Percentiles rank a stretch among this genome's conserved stretches.
These are phyloP conservation scores for Pseudogymnoascus sp. DNA, from an alignment of 2,329 filamentous ascomycete species.

Conservation along the genomic window DNA sequence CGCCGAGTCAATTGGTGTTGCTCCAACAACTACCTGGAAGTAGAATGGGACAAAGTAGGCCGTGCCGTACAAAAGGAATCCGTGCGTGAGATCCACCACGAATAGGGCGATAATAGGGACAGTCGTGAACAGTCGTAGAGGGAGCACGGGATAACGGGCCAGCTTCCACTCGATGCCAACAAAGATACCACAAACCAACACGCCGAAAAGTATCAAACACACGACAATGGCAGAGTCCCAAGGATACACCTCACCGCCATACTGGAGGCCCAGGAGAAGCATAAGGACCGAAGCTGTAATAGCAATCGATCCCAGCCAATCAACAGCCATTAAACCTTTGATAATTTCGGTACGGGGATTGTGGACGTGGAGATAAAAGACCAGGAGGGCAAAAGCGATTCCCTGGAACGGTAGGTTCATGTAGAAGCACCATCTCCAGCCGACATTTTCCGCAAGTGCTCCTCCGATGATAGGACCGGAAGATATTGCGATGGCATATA, in stretches of 20 bases:
- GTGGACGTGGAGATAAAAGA: slow-evolving; percentile 53
- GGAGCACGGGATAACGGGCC: slow-evolving; percentile 62
- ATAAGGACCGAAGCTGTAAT: slow-evolving; percentile 59
- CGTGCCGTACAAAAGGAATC: slow-evolving; percentile 40
- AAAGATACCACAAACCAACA: slow-evolving; percentile 32
- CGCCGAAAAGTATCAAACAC: slow-evolving; percentile 67
- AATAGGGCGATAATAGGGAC: slow-evolving; percentile 58
- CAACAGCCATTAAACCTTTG: slow-evolving; percentile 10
- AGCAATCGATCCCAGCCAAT: slow-evolving; percentile 29
- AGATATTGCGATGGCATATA: slow-evolving; percentile 53
- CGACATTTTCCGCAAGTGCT: slow-evolving; percentile 48
- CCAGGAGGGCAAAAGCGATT: slow-evolving; percentile 45
- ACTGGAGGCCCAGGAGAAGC: slow-evolving; percentile 61
- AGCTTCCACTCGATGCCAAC: slow-evolving; percentile 43
- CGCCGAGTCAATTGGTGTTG: slow-evolving; percentile 60
- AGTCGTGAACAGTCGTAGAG: slow-evolving; percentile 58
- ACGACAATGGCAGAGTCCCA: slow-evolving; percentile 68
- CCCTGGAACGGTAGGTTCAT: slow-evolving; percentile 40
- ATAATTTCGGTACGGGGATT: slow-evolving; percentile 27
- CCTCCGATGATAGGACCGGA: slow-evolving; percentile 55
- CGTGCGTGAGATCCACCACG: slow-evolving; percentile 60
- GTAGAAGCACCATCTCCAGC: slow-evolving; percentile 54
- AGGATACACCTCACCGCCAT: slow-evolving; percentile 23
- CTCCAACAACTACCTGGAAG: slow-evolving; percentile 68
- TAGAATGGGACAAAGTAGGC: slow-evolving; percentile 44